Percentiles rank a stretch among this genome's conserved stretches.
Conservation (phyloP, 2,329 filamentous ascomycete species). For the Neofusicoccum laricinum region DNA sequence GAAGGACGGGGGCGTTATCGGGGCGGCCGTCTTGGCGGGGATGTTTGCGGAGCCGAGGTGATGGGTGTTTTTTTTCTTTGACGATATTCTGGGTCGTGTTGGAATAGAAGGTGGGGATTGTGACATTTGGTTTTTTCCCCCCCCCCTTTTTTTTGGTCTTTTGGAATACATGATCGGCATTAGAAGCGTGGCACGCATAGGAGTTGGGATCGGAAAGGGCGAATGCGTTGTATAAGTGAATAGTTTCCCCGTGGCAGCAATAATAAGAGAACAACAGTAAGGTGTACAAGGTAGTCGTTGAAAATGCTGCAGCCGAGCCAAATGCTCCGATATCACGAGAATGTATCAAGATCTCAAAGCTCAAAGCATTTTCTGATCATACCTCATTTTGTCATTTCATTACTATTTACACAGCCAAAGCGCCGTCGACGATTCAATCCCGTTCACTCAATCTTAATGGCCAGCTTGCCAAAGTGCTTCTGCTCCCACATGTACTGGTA, state of each 20-base stretch:
- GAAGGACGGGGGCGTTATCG: constrained; percentile 54
- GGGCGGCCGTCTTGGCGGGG: constrained; percentile 53
- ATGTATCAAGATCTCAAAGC: too few species aligned
- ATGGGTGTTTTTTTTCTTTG: not conserved
- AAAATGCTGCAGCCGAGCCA: too few species aligned
- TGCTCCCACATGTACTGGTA: constrained; percentile 50
- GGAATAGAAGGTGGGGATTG: not conserved
- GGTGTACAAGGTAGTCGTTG: too few species aligned
- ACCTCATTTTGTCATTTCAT: not conserved
- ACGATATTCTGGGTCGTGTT: too few species aligned
- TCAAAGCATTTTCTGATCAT: not conserved
- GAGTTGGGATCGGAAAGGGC: not conserved
- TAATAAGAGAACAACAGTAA: not conserved
- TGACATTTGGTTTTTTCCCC: not conserved
- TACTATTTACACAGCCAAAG: not conserved
- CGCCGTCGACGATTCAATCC: not conserved
- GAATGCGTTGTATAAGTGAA: not conserved
- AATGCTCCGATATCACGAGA: too few species aligned
- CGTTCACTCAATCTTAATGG: constrained; percentile 35
- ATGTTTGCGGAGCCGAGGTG: constrained; percentile 28
- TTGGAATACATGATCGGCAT: not conserved
- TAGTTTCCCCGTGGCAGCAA: not conserved
- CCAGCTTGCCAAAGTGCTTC: constrained; percentile 47
- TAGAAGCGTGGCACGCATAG: constrained; percentile 7
- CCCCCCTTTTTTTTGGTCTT: not conserved